Base-by-base conservation (phyloP, 805 yeast genomes). In the Pichia eremophila region DNA sequence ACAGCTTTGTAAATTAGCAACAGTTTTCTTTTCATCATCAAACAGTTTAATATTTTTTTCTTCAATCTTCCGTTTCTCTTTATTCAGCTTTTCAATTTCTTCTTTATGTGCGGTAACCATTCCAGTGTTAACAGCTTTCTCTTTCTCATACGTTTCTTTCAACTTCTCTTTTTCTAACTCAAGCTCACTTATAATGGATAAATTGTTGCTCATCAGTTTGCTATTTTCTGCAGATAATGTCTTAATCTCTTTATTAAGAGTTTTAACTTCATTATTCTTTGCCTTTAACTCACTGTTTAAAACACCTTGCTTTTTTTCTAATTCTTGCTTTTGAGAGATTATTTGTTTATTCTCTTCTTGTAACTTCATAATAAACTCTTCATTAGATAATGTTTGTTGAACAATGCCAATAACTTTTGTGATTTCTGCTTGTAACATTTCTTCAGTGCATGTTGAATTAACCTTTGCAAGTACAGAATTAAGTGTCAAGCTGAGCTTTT, bases 201-300 rank as follows among this genome's bases (percentile, higher is more conserved):
- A 18, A 6, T 52, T 49, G 1, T 65, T 53, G 17, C 66, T 55
- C 25, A 60, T 59, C 36, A 61, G 53, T 4, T 68, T 58, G 27
- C 66, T 69, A 18, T 54, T 54, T 50, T 69, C 72, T 1, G 69
- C 62, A 19, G 62, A 56, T 18, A 69, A 39, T 50, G 69, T 67
- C 40, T 63, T 9, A 17, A 53, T 19, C 10, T 47, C 42, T 15
- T 46, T 42, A 10, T 32, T 46, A 2, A 50, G 6, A 5, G 8
- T 29, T 25, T 19, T 3, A 12, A 46, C 17, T 8, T 40, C 43
- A 9, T 18, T 15, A 28, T 38, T 9, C 8, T 34, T 34, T 14
- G 12, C 8, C 12, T 34, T 34, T 5, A 34, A 34, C 9, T 34
- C 36, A 34, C 5, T 34, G 3, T 15, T 15, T 10, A 34, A 14